Base-by-base conservation (phyloP, 2,329 filamentous ascomycete genomes). In the Aspergillus japonicus region DNA sequence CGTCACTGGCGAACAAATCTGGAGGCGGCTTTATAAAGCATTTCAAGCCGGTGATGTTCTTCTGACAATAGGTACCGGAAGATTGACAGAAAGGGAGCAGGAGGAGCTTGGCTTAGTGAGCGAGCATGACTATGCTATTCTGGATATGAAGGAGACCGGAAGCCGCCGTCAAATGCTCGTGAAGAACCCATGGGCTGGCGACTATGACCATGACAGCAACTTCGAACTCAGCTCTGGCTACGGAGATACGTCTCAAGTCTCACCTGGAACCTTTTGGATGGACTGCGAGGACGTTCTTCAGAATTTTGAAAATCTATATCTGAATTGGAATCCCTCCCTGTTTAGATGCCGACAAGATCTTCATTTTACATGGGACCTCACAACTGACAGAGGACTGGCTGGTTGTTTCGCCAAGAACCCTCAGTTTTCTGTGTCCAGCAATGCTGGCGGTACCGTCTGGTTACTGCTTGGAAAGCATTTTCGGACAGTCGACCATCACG, bases 251-350 rank as follows among this genome's bases (percentile, higher is more conserved):
- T 56, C 59, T 61, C 49, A 56, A n/a, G 57, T 61, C 61, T 69
- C 74, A 29, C 88, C 89, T 0, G 92, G 92, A n/a, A 91, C 89
- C 0, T 96, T 96, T 71, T 98, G 95, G 94, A 96, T 98, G 77
- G 87, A 89, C 24, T 86, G 95, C 29, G 90, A 96, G 66, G 90
- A 92, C 64, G 87, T 97, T 4, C 85, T 91, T 39, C 92, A 96
- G 69, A 88, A 96, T 71, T 99, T 97, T 64, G 92, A 98, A 73
- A 96, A 93, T 19, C 86, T 99, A 66, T 99, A 98, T 74, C 82
- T 99, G 57, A 99, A 98, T 76, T 99, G 95, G 95, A 97, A 96
- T 65, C 93, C 95, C 0, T 83, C 85, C 0, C 80, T 96, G 0
- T 99, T 99, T 76, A 80, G 81, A 1, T 80, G 90, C 71, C 87